Evolutionary conservation across 2,329 filamentous ascomycete genomes (phyloP), one percentile per base, ranked within the genome.

Genomic region (Nothophaeocryptopus gaeumannii): DNA sequence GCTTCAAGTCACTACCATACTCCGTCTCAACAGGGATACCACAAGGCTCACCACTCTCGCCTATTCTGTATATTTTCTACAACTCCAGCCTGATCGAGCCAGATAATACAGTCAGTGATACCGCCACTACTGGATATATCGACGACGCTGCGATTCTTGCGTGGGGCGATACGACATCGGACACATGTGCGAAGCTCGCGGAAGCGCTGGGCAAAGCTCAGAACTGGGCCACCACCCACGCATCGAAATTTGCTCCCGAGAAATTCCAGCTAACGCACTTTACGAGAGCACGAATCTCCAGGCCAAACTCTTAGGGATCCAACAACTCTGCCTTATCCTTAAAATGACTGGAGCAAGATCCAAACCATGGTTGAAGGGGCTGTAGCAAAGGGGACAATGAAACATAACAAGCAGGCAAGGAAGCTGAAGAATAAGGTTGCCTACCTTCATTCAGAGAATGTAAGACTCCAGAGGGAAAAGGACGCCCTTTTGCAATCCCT

Each of bases 191-290:
- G 2, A 14, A 34, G 8, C 41, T 50, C 1, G 37, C 45, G 46
- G 20, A 31, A 33, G 41, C 35, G 13, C 36, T 50, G 29, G 41
- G 49, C 26, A 50, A 39, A 26, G 39, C 36, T 14, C 39, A 39
- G 20, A n/a, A 31, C 20, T 50, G 41, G 46, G 46, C 41, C 38
- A 31, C 15, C 10, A 40, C 10, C 11, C 41, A 53, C 11, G 13
- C 40, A 9, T 39, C 40, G 7, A 46, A 31, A 8, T 53, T 50
- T 37, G 41, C 46, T 12, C 46, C 50, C 30, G 37, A 50, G 29
- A 53, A 50, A 20, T 53, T 41, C 13, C 31, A 45, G 9, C 36
- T 53, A 2, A 53, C 50, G 26, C 33, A 50, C 32, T 39, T 50
- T 26, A 26, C n/a, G n/a, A n/a, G n/a, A n/a, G n/a, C n/a, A n/a